phyloP scores from a whole-genome alignment of 176 grass and related monocot genomes.

The Oryza rufipogon region DNA sequence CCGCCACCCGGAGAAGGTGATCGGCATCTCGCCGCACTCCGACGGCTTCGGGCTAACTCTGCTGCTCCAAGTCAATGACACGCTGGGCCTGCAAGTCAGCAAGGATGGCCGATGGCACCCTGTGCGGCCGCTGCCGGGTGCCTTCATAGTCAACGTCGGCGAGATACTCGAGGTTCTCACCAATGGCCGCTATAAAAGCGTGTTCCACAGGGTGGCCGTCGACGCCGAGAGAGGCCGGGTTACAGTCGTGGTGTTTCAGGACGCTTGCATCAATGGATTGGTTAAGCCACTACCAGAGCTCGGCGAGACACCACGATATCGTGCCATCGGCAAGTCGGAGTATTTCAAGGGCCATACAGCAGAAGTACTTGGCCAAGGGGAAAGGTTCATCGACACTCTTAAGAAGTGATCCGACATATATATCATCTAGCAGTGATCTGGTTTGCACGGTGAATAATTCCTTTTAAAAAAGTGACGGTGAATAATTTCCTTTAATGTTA shows the following conservation, averaged over 20 bases:
- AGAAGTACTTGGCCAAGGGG: too few relatives aligned
- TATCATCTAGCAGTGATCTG: too few relatives aligned
- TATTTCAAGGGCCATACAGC: too few relatives aligned
- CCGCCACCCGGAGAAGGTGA: conserved; percentile 27
- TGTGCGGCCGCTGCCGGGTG: conserved; percentile 1
- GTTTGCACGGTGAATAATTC: too few relatives aligned
- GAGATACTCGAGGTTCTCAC: conserved; percentile 24
- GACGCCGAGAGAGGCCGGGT: not conserved
- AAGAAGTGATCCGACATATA: too few relatives aligned
- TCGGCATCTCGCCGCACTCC: conserved; percentile 6
- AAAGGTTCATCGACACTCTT: too few relatives aligned
- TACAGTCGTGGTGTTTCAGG: not conserved
- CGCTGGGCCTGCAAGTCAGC: conserved; percentile 10
- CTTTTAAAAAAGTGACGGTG: too few relatives aligned
- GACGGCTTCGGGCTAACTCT: conserved; percentile 6
- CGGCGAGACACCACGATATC: too few relatives aligned
- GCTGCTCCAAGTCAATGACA: not conserved
- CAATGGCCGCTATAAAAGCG: conserved; percentile 24
- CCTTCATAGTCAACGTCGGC: conserved; percentile 18
- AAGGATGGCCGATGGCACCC: conserved; percentile 27
- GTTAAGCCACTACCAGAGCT: too few relatives aligned
- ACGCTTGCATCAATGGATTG: not conserved
- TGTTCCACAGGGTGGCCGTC: conserved; percentile 3
- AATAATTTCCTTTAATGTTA: too few relatives aligned
- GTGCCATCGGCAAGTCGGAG: too few relatives aligned